phyloP scores from a whole-genome alignment of 129 eudicot species.

The Escallonia herrerae region DNA sequence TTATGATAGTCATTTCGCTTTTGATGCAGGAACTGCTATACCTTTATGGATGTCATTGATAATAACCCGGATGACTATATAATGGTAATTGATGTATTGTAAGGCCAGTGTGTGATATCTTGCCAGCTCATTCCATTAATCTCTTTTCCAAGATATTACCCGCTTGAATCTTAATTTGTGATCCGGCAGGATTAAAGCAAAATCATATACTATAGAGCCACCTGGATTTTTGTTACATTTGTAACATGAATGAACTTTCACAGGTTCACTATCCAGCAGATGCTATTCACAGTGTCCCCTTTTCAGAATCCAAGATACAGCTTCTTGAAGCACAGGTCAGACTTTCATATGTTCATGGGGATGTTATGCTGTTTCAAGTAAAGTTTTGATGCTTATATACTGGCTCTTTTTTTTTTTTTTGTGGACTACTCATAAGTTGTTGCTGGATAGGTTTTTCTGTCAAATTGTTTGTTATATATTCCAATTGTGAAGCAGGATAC shows the following conservation, averaged over 20 bases:
- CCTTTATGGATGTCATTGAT: constrained; percentile 76
- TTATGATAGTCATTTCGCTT: neutral
- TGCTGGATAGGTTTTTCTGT: too few species aligned
- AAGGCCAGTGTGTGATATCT: neutral
- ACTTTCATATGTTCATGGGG: neutral
- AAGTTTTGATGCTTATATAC: neutral
- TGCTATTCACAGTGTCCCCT: constrained; percentile 62
- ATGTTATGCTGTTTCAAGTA: neutral
- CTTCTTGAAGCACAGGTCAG: constrained; percentile 93
- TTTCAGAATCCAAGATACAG: constrained; percentile 65
- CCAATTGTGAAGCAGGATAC: too few species aligned
- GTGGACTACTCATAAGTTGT: too few species aligned
- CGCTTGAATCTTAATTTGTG: too few species aligned
- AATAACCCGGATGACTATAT: constrained; percentile 91
- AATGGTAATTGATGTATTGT: constrained; percentile 47
- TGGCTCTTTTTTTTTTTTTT: neutral
- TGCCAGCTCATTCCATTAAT: too few species aligned
- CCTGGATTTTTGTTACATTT: neutral
- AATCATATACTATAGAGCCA: too few species aligned
- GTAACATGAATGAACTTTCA: neutral
- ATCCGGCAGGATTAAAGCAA: too few species aligned
- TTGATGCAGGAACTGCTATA: constrained; percentile 84
- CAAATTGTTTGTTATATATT: too few species aligned
- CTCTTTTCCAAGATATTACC: too few species aligned
- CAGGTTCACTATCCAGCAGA: constrained; percentile 91